Conservation (phyloP, 495 filamentous ascomycete species). For the Podospora didyma region DNA sequence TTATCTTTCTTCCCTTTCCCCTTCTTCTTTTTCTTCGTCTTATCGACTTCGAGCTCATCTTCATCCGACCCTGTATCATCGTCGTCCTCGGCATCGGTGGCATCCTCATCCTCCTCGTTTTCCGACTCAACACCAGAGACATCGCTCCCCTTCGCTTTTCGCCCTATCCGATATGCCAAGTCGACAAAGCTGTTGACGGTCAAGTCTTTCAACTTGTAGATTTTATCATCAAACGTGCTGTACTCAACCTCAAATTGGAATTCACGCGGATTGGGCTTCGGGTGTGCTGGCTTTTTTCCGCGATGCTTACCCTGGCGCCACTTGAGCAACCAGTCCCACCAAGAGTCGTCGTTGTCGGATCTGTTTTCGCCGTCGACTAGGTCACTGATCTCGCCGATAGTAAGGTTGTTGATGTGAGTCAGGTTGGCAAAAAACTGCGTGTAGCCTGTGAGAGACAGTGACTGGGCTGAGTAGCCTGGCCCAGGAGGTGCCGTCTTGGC, state of each 20-base stretch:
- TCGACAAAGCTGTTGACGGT: slow-evolving; percentile 78
- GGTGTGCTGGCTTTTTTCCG: slow-evolving; percentile 46
- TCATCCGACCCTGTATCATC: slow-evolving; percentile 19
- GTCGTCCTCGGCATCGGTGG: slow-evolving; percentile 8
- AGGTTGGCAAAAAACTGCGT: slow-evolving; percentile 94
- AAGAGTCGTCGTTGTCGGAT: slow-evolving; percentile 10
- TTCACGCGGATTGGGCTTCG: slow-evolving; percentile 51
- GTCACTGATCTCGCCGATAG: slow-evolving; percentile 11
- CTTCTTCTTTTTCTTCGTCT: slow-evolving; percentile 40
- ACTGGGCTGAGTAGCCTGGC: slow-evolving; percentile 86
- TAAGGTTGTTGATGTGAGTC: slow-evolving; percentile 70
- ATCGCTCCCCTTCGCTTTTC: slow-evolving; percentile 26
- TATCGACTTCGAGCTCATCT: slow-evolving; percentile 18
- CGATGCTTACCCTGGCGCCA: slow-evolving; percentile 55
- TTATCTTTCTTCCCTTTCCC: slow-evolving; percentile 13
- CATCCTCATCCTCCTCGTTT: slow-evolving; percentile 17
- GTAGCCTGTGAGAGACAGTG: slow-evolving; percentile 69
- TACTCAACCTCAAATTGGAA: slow-evolving; percentile 86
- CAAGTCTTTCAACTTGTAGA: slow-evolving; percentile 75
- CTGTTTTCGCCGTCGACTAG: not conserved
- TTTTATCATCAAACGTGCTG: slow-evolving; percentile 66
- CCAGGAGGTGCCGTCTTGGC: slow-evolving; percentile 72
- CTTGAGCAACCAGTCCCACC: slow-evolving; percentile 25
- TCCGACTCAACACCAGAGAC: slow-evolving; percentile 11
- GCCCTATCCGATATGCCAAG: slow-evolving; percentile 74